A percentile compares a stretch with the other conserved stretches of the same genome.
These are phyloP conservation scores for Arthrobotrys megalospora DNA, from an alignment of 2,329 filamentous ascomycete species.

Conservation along the genomic window DNA sequence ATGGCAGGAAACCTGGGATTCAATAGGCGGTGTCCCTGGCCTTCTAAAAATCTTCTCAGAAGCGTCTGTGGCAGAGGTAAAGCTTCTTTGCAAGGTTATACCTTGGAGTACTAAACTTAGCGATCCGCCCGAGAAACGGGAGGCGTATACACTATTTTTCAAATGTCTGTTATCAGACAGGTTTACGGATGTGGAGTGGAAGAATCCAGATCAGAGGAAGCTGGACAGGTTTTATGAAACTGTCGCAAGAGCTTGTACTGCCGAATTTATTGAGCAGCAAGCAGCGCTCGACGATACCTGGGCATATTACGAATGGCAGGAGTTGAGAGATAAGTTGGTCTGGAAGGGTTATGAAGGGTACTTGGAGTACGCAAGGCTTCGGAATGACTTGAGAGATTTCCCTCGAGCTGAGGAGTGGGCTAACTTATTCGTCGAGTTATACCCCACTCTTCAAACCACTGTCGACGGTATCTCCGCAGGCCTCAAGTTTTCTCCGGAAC, in stretches of 20 bases:
- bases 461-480: neutral
- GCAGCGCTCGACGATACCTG: neutral
- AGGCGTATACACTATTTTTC: constrained; percentile 12
- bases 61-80: constrained; percentile 14
- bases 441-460: neutral
- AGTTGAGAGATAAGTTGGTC: neutral
- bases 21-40: constrained; percentile 1
- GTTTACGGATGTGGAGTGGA: neutral
- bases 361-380: neutral
- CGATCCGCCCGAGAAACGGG: constrained; percentile 27
- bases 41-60: constrained; percentile 2
- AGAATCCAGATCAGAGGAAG: constrained; percentile 18
- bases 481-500: neutral
- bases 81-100: neutral
- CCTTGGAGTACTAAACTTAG: neutral
- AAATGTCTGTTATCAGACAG: constrained; percentile 5
- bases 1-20: constrained; percentile 22
- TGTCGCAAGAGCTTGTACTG: constrained; percentile 1
- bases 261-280: constrained; percentile 4
- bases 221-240: neutral
- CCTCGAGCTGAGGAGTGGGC: neutral
- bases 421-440: neutral
- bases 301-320: neutral
- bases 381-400: neutral
- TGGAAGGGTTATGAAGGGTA: neutral